Percentiles rank a stretch among this genome's conserved stretches.
phyloP scores from a whole-genome alignment of 495 filamentous ascomycete species.

The Friedmanniomyces endolithicus region DNA sequence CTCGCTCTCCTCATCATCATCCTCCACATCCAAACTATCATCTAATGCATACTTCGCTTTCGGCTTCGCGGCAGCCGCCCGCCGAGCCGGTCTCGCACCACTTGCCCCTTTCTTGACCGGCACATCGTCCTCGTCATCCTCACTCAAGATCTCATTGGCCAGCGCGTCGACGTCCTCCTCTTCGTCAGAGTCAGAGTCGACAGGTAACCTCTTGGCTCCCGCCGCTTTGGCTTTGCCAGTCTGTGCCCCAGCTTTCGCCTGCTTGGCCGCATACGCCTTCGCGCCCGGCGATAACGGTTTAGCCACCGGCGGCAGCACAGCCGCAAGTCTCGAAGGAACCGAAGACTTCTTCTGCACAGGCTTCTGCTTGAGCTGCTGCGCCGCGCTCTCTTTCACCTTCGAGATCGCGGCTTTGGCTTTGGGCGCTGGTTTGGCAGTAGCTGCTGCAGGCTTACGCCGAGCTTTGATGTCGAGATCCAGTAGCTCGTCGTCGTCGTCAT shows the following conservation, averaged over 20 bases:
- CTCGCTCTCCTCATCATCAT: conserved; percentile 15
- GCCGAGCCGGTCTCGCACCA: conserved; percentile 35
- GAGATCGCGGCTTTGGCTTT: conserved; percentile 25
- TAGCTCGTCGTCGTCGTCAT: conserved; percentile 45
- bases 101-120: conserved; percentile 17
- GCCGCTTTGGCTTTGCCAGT: conserved; percentile 22
- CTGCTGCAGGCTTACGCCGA: conserved; percentile 23
- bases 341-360: neutral
- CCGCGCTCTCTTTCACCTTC: conserved; percentile 32
- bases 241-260: conserved; percentile 32
- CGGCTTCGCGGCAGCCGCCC: conserved; percentile 39
- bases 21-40: conserved; percentile 25
- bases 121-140: conserved; percentile 29
- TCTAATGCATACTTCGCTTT: conserved; percentile 44
- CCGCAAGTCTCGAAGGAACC: neutral
- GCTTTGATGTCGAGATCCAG: conserved; percentile 3
- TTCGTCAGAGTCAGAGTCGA: conserved; percentile 22
- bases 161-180: conserved; percentile 33
- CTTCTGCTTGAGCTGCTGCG: conserved; percentile 28
- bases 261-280: conserved; percentile 69
- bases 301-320: conserved; percentile 25
- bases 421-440: conserved; percentile 27
- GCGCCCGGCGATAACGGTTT: conserved; percentile 62
- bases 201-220: conserved; percentile 26
- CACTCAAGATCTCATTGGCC: conserved; percentile 42